phyloP scores from a whole-genome alignment of 1,139 yeast genomes.

The Saccharomycopsis phalli region DNA sequence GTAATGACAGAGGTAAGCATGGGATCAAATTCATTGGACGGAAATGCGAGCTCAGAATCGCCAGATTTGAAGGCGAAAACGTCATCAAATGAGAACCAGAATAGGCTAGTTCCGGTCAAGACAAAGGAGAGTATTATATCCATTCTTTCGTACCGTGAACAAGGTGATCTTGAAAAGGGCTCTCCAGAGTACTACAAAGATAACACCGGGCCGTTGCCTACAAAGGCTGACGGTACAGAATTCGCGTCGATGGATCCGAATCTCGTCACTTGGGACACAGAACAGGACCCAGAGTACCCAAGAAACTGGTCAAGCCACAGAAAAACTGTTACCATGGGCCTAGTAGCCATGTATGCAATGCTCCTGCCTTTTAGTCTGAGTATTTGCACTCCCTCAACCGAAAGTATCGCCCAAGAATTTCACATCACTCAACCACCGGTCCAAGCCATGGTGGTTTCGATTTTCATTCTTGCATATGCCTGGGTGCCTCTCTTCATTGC shows the following conservation, averaged over 20 bases:
- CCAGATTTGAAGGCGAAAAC: too few relatives aligned
- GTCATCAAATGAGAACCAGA: too few relatives aligned
- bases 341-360: conserved; percentile 45
- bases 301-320: conserved; percentile 43
- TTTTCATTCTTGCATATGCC: conserved; percentile 57
- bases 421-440: conserved; percentile 33
- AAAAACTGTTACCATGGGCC: conserved; percentile 37
- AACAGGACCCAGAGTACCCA: conserved; percentile 51
- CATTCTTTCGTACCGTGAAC: too few relatives aligned
- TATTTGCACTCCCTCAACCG: conserved; percentile 48
- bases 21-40: too few relatives aligned
- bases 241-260: conserved; percentile 49
- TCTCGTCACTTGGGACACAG: conserved; percentile 57
- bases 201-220: conserved; percentile 28
- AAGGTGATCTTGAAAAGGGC: not conserved
- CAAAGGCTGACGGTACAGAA: conserved; percentile 40
- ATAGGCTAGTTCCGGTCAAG: too few relatives aligned
- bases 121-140: too few relatives aligned
- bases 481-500: conserved; percentile 52
- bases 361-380: conserved; percentile 54
- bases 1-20: too few relatives aligned
- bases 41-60: too few relatives aligned
- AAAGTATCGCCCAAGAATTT: conserved; percentile 36
- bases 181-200: not conserved
- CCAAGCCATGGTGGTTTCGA: conserved; percentile 42